phyloP scores from a whole-genome alignment of 352 stramenopile species.

The Saprolegnia parasitica region DNA sequence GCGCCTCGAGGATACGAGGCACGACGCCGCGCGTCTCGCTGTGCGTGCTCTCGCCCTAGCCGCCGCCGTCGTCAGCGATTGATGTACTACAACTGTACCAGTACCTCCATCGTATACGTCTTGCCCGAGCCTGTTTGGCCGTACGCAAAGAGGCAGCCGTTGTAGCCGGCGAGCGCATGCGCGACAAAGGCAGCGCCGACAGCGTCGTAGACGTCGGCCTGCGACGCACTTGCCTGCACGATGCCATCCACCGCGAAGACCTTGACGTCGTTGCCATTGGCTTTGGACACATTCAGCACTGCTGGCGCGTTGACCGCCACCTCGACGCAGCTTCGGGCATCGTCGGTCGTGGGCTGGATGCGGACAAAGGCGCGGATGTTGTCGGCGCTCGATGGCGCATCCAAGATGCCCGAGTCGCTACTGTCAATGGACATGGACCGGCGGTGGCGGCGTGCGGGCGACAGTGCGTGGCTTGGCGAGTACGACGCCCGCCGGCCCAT shows the following conservation, averaged over 20 bases:
- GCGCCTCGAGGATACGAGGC: constrained; percentile 72
- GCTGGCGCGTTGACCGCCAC: constrained; percentile 57
- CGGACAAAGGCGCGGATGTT: constrained; percentile 71
- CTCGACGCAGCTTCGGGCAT: constrained; percentile 43
- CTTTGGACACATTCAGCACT: constrained; percentile 30
- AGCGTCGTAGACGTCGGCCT: constrained; percentile 79
- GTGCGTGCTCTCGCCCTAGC: constrained; percentile 37
- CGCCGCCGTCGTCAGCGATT: neutral
- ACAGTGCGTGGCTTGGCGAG: too few relatives aligned
- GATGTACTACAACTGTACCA: constrained; percentile 34
- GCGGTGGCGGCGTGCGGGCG: neutral
- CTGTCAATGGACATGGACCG: neutral
- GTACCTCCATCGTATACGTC: constrained; percentile 79
- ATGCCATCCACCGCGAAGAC: constrained; percentile 78
- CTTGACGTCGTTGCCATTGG: constrained; percentile 57
- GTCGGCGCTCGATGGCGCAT: constrained; percentile 31
- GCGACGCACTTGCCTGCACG: constrained; percentile 53
- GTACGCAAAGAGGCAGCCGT: constrained; percentile 87
- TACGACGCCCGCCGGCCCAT: too few relatives aligned
- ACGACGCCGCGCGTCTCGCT: constrained; percentile 65
- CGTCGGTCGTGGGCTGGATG: constrained; percentile 40
- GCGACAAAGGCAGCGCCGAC: constrained; percentile 65
- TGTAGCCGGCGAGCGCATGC: constrained; percentile 79
- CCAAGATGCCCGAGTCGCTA: neutral
- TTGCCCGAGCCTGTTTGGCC: constrained; percentile 85